Conservation (phyloP, 805 yeast genomes). For the Wickerhamomyces tratensis region DNA sequence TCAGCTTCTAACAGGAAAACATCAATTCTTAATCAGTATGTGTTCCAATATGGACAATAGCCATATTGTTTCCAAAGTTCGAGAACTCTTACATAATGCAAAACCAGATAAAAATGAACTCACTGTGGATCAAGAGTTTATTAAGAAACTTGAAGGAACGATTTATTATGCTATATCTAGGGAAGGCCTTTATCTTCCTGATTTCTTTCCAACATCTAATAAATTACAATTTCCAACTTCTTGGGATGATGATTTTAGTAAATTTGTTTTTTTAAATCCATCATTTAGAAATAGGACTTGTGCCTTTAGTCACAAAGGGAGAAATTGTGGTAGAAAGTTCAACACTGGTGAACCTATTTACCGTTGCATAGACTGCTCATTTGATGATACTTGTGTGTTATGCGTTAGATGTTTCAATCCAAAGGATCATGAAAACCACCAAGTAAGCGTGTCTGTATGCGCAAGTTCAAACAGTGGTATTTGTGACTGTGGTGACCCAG, state of each 20-base stretch:
- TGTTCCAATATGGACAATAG: too few relatives aligned
- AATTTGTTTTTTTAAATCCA: background rate
- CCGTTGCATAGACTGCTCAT: constrained; percentile 68
- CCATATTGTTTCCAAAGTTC: too few relatives aligned
- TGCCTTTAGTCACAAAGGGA: constrained; percentile 33
- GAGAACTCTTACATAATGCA: too few relatives aligned
- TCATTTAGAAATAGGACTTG: too few relatives aligned
- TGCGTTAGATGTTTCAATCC: constrained; percentile 67
- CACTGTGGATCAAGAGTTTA: too few relatives aligned
- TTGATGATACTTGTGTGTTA: constrained; percentile 69
- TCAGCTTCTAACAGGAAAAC: too few relatives aligned
- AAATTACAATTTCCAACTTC: background rate
- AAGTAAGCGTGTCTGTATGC: constrained; percentile 44
- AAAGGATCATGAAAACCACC: constrained; percentile 59
- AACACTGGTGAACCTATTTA: constrained; percentile 56
- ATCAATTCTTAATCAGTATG: too few relatives aligned
- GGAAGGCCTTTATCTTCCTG: constrained; percentile 26
- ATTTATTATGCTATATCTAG: constrained; percentile 25
- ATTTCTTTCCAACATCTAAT: constrained; percentile 23
- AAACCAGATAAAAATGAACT: too few relatives aligned
- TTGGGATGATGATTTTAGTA: background rate
- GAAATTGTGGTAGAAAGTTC: constrained; percentile 61
- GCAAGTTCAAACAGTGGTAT: constrained; percentile 42
- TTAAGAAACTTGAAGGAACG: background rate
- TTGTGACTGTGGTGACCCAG: constrained; percentile 67